Evolutionary conservation across 495 filamentous ascomycete genomes (phyloP).

Genomic region (Penicillium lagena): DNA sequence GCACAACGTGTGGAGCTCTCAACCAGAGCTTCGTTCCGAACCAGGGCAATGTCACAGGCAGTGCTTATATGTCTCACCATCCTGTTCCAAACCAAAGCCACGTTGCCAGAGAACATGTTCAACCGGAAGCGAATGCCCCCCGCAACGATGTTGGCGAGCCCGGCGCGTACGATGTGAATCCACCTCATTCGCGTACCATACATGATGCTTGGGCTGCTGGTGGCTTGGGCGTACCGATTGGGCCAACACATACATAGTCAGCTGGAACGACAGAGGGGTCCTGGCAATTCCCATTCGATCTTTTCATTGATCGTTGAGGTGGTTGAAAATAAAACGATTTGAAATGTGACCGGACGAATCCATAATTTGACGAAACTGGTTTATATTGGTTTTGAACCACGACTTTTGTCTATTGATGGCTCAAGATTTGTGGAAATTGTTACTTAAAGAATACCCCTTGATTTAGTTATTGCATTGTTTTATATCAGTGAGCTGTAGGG

Average conservation of each 20-base stretch:
- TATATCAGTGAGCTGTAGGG: too few relatives aligned
- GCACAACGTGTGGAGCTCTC: conserved; percentile 35
- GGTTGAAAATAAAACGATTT: too few relatives aligned
- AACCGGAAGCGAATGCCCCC: conserved; percentile 11
- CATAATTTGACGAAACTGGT: too few relatives aligned
- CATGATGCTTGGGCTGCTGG: conserved; percentile 27
- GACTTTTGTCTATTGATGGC: too few relatives aligned
- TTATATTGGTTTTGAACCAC: too few relatives aligned
- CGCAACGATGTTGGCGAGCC: conserved; percentile 40
- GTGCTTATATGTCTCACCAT: conserved; percentile 24
- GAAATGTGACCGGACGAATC: too few relatives aligned
- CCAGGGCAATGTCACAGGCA: conserved; percentile 33
- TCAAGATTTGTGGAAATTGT: too few relatives aligned
- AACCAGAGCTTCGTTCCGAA: conserved; percentile 43
- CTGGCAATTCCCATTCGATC: too few relatives aligned
- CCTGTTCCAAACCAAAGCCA: conserved; percentile 14
- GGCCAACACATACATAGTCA: conserved; percentile 10
- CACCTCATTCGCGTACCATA: conserved; percentile 21
- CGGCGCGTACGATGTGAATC: conserved; percentile 20
- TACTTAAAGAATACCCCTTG: too few relatives aligned
- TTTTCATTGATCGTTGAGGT: too few relatives aligned
- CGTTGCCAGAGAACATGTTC: conserved; percentile 13
- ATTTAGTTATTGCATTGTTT: too few relatives aligned
- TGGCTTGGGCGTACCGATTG: conserved; percentile 26
- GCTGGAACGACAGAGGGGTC: too few relatives aligned